Conservation (phyloP, 2,329 filamentous ascomycete genomes). For the Gaeumannomyces sp. region DNA sequence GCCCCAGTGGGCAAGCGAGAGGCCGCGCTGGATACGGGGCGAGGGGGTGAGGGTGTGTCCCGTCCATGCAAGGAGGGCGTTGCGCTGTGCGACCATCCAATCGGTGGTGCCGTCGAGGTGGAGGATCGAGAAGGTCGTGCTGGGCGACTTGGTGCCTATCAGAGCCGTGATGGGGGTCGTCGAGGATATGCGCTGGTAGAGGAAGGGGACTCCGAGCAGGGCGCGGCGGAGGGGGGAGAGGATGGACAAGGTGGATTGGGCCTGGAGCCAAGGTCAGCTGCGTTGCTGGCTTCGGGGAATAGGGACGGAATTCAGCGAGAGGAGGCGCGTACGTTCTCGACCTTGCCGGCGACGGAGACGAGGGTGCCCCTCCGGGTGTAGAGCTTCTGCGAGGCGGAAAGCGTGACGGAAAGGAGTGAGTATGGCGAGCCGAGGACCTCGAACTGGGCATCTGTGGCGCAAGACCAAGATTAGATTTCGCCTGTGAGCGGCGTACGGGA, state of each 20-base stretch:
- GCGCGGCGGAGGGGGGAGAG: slow-evolving; percentile 78
- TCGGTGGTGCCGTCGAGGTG: slow-evolving; percentile 90
- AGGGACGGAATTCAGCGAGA: not conserved
- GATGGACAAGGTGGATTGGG: slow-evolving; percentile 81
- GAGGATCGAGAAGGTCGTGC: slow-evolving; percentile 80
- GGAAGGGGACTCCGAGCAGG: slow-evolving; percentile 79
- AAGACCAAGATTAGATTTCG: not conserved
- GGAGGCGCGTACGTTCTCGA: slow-evolving; percentile 69
- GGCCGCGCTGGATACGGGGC: slow-evolving; percentile 66
- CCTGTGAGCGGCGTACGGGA: not conserved
- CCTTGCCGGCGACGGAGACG: slow-evolving; percentile 81
- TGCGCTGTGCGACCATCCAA: slow-evolving; percentile 87
- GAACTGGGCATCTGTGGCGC: slow-evolving; percentile 76
- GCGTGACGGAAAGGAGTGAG: slow-evolving; percentile 85
- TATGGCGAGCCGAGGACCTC: slow-evolving; percentile 89
- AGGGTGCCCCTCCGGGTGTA: slow-evolving; percentile 90
- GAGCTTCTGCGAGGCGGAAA: slow-evolving; percentile 88
- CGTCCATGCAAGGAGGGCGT: slow-evolving; percentile 92
- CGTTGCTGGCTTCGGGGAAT: not conserved
- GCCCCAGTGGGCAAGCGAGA: slow-evolving; percentile 85
- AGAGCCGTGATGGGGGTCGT: slow-evolving; percentile 83
- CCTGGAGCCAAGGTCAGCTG: slow-evolving; percentile 40
- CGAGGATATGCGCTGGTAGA: slow-evolving; percentile 87
- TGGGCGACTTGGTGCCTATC: slow-evolving; percentile 79
- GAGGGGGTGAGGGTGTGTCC: slow-evolving; percentile 75